These are phyloP conservation scores for Solanum paucissectum DNA, from an alignment of 257 asterid genomes.

Conservation along the genomic window DNA sequence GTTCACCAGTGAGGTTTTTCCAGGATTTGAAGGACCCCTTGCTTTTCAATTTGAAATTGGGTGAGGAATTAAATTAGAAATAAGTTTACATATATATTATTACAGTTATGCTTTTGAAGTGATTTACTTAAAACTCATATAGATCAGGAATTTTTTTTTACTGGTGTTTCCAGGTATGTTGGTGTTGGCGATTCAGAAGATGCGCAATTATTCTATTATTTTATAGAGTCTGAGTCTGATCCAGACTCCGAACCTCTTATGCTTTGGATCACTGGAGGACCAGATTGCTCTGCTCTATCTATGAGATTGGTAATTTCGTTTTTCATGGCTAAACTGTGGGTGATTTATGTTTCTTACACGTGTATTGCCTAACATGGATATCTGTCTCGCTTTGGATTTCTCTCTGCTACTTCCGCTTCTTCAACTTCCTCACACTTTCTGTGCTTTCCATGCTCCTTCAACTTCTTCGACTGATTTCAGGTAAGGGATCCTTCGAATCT, in stretches of 20 bases:
- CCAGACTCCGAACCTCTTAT: constrained; percentile 13
- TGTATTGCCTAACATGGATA: too few species aligned
- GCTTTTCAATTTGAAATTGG: constrained; percentile 27
- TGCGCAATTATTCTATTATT: background rate
- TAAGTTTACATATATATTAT: background rate
- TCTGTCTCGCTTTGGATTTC: background rate
- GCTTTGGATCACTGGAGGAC: constrained; percentile 23
- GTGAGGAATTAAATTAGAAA: background rate
- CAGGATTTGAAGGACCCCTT: constrained; percentile 14
- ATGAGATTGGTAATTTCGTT: constrained; percentile 6
- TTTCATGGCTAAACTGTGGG: too few species aligned
- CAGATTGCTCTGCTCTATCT: constrained; percentile 15
- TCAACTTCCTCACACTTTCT: background rate
- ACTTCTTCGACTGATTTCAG: background rate
- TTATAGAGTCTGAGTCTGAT: constrained; percentile 2
- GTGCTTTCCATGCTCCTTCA: background rate
- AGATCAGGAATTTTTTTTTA: background rate
- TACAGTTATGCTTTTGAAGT: background rate
- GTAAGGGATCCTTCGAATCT: too few species aligned
- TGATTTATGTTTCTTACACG: too few species aligned
- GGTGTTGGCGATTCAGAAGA: constrained; percentile 21
- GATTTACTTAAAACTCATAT: background rate
- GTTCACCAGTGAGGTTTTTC: constrained; percentile 10
- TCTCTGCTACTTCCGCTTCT: background rate
- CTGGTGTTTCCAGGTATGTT: constrained; percentile 6